A percentile compares a stretch with the other conserved stretches of the same genome.
Evolutionary conservation across 148 eudicot species (phyloP).

Genomic region (Arctostaphylos glauca): DNA sequence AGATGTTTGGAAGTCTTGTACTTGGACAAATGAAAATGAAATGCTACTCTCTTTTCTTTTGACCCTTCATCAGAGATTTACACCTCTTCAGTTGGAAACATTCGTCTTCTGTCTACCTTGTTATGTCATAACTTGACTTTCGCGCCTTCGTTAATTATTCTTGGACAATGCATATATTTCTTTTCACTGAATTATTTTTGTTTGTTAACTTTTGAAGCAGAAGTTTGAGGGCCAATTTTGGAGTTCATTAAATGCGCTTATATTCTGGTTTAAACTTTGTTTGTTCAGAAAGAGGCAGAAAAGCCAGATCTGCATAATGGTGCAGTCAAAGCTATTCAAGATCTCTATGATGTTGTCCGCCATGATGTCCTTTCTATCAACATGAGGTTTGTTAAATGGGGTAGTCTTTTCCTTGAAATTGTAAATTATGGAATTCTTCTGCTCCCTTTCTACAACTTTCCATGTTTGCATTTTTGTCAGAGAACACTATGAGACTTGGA

Average conservation of each 20-base stretch:
- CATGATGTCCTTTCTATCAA: slow-evolving; percentile 70
- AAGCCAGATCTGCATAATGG: slow-evolving; percentile 73
- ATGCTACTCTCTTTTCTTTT: neutral
- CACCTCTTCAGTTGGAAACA: neutral
- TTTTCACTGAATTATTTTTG: neutral
- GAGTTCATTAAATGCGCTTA: neutral
- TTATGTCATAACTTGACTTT: neutral
- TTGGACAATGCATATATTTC: neutral
- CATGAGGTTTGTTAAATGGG: slow-evolving; percentile 56
- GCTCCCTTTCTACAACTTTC: neutral
- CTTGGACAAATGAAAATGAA: neutral
- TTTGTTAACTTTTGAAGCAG: neutral
- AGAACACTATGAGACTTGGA: slow-evolving; percentile 74
- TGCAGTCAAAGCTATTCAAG: slow-evolving; percentile 91
- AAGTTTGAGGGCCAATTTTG: neutral
- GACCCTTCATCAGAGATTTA: neutral
- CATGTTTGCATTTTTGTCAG: slow-evolving; percentile 26
- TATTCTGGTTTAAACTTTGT: neutral
- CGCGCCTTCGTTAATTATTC: neutral
- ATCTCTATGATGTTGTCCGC: slow-evolving; percentile 86
- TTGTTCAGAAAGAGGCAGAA: slow-evolving; percentile 65
- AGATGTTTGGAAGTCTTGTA: neutral
- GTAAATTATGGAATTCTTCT: neutral
- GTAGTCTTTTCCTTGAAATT: neutral
- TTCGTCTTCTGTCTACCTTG: neutral